Conservation (phyloP, 2,329 filamentous ascomycete genomes). For the Xylariaceae sp. region DNA sequence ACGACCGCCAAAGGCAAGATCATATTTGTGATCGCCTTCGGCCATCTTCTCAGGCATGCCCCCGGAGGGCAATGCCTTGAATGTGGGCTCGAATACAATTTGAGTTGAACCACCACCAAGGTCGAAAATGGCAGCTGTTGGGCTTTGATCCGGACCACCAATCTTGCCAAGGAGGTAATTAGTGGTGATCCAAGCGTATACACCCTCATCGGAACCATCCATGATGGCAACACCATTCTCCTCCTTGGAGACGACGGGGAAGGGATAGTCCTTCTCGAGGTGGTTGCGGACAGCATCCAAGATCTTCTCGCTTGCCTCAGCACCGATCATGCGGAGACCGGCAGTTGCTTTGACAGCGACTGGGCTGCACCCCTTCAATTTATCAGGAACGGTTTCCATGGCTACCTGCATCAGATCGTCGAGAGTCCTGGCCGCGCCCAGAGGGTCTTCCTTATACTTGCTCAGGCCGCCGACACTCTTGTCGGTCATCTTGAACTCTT, state of each 20-base stretch:
- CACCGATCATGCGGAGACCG: constrained; percentile 80
- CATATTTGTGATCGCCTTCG: constrained; percentile 94
- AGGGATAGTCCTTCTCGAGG: constrained; percentile 86
- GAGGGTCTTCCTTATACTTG: constrained; percentile 79
- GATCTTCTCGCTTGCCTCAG: constrained; percentile 77
- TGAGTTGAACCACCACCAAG: constrained; percentile 96
- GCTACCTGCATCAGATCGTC: constrained; percentile 86
- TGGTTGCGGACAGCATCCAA: constrained; percentile 78
- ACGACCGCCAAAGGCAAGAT: constrained; percentile 82
- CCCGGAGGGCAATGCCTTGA: constrained; percentile 65
- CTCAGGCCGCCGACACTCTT: constrained; percentile 81
- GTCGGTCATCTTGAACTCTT: constrained; percentile 90
- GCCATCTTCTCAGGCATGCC: constrained; percentile 82
- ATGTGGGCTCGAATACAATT: constrained; percentile 97
- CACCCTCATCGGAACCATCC: constrained; percentile 95
- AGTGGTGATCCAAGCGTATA: constrained; percentile 98
- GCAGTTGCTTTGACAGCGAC: constrained; percentile 98
- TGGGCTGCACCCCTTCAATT: constrained; percentile 86
- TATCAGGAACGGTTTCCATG: constrained; percentile 77
- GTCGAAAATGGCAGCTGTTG: constrained; percentile 92
- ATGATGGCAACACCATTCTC: constrained; percentile 91
- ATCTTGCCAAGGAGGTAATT: constrained; percentile 99
- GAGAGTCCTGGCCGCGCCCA: constrained; percentile 83
- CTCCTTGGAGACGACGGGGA: constrained; percentile 83
- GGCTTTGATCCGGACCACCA: constrained; percentile 81